These are phyloP conservation scores for Microcyclospora pomicola DNA, from an alignment of 2,329 filamentous ascomycete species.

Conservation along the genomic window DNA sequence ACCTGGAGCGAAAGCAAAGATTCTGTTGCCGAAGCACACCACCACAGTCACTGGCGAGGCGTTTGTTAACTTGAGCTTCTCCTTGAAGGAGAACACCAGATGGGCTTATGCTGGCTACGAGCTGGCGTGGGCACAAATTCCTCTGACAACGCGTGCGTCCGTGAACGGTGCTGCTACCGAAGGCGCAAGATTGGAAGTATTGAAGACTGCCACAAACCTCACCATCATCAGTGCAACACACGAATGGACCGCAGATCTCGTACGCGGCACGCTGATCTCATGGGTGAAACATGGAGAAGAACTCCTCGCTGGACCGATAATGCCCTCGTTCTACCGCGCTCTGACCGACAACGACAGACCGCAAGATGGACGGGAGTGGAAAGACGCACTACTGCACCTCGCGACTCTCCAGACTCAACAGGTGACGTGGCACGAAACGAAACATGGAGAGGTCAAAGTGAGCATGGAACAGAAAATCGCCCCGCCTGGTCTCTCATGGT, in stretches of 20 bases:
- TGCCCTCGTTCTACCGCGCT: conserved; percentile 43
- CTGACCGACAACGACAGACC: conserved; percentile 52
- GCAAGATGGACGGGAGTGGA: conserved; percentile 44
- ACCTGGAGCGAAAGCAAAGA: conserved; percentile 8
- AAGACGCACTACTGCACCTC: conserved; percentile 12
- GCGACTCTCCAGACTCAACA: conserved; percentile 10
- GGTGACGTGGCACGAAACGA: conserved; percentile 5
- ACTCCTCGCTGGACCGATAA: conserved; percentile 8
- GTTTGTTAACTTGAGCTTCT: conserved; percentile 18
- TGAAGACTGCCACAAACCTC: not conserved
- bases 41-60: conserved; percentile 4
- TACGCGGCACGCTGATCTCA: conserved; percentile 9
- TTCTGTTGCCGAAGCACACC: conserved; percentile 6
- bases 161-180: not conserved
- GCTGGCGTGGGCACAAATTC: conserved; percentile 23
- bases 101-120: conserved; percentile 24
- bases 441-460: conserved; percentile 6
- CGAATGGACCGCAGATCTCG: conserved; percentile 11
- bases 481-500: conserved; percentile 50
- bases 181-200: not conserved
- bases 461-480: conserved; percentile 21
- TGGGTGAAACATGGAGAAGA: conserved; percentile 15
- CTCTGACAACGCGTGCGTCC: conserved; percentile 9
- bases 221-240: not conserved
- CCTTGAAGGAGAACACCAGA: conserved; percentile 19